Percentiles rank a stretch among this genome's conserved stretches.
Evolutionary conservation across 1,284 basidiomycete genomes (phyloP).

Genomic region (Ceratobasidium papillatum): DNA sequence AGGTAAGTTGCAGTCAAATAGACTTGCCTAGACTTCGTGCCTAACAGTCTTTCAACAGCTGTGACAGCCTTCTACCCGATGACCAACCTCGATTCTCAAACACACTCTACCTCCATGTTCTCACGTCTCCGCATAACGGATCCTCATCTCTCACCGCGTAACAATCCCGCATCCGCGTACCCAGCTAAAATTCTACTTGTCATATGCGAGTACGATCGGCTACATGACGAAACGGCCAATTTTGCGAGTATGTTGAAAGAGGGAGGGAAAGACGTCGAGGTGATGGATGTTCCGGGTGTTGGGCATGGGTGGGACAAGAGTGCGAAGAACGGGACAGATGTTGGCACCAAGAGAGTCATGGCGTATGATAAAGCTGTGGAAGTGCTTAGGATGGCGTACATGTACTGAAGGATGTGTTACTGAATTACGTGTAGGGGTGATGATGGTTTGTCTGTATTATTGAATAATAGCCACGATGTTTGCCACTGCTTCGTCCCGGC

Average conservation of each 20-base stretch:
- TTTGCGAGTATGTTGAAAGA: conserved; percentile 1
- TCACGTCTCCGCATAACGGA: neutral
- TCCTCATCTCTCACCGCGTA: conserved; percentile 29
- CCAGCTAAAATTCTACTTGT: conserved; percentile 4
- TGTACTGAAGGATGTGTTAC: neutral
- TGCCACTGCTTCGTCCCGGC: no score
- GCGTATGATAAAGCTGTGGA: conserved; percentile 31
- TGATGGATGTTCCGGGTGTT: conserved; percentile 13
- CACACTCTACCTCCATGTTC: neutral
- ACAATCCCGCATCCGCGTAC: conserved; percentile 11
- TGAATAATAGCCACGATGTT: no score
- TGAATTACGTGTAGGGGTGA: no score
- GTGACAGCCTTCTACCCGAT: conserved; percentile 35
- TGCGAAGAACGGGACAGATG: conserved; percentile 8
- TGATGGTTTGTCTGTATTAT: neutral
- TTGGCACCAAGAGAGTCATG: conserved; percentile 2
- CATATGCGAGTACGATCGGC: conserved; percentile 14
- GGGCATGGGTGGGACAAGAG: conserved; percentile 26
- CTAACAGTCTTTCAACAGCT: neutral
- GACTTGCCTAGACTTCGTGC: neutral
- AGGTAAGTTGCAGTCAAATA: neutral
- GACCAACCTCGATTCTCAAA: neutral
- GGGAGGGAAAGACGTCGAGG: conserved; percentile 11
- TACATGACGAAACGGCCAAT: neutral
- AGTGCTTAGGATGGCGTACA: conserved; percentile 12